Evolutionary conservation across 1,284 basidiomycete species (phyloP), one percentile per base, ranked within the genome.

Genomic region (Mycena citricolor): DNA sequence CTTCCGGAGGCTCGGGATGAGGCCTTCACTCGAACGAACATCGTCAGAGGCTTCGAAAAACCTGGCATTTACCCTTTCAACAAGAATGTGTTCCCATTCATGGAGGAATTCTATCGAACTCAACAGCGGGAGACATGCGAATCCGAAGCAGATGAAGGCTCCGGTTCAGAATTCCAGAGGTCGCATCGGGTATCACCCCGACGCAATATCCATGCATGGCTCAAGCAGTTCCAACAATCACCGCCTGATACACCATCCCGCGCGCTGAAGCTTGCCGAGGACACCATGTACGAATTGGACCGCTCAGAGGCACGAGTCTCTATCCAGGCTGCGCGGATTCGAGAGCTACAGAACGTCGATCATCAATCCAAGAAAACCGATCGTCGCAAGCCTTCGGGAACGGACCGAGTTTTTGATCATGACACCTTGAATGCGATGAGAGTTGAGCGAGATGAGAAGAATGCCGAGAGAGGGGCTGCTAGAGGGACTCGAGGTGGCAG

Each of bases 41-140:
- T 47, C 14, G 39, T 47, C n/a, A 22, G 45, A 5, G 45, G 45
- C 4, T 47, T 47, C 19, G 45, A 47, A 21, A 2, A 32, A 19
- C 32, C 39, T 5, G 45, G 45, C 1, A 47, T 47, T 5, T 47
- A 26, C 16, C 45, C 34, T 2, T 42, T 32, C 24, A 42, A 47
- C 32, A 25, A 32, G 2, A 10, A 32, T 12, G 26, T 25, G 8
- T 22, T 34, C 19, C 14, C 14, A 7, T 39, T 40, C 22, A 46
- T 46, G 44, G 31, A 13, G 17, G 28, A 46, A 1, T 46, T 29
- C n/a, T 46, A 46, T 22, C 20, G 4, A 2, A 31, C 22, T 11
- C 16, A 16, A 33, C n/a, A 3, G n/a, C n/a, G n/a, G n/a, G n/a
- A n/a, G n/a, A n/a, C n/a, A n/a, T n/a, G n/a, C 24, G 4, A n/a